Evolutionary conservation across 1,139 yeast species (phyloP).

Genomic region (Taphrina flavorubra): DNA sequence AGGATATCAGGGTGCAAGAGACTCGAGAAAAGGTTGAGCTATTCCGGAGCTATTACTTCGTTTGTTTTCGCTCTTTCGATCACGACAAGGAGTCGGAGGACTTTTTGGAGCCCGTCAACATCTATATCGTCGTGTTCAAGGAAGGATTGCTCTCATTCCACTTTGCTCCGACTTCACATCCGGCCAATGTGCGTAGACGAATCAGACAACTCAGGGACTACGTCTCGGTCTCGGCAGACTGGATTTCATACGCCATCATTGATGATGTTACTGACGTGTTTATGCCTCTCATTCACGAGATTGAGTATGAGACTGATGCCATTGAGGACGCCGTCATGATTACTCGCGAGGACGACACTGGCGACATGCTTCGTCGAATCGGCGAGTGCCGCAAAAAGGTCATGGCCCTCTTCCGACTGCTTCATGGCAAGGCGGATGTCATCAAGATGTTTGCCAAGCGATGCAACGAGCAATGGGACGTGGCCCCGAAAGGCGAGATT

Average conservation of each 20-base stretch:
- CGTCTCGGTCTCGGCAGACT: constrained; percentile 84
- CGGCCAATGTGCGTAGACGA: constrained; percentile 87
- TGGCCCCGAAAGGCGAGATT: constrained; percentile 54
- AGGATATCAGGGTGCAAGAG: constrained; percentile 83
- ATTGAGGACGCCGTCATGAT: constrained; percentile 83
- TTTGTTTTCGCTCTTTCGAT: constrained; percentile 82
- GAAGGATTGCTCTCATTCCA: constrained; percentile 86
- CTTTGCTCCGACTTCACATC: constrained; percentile 78
- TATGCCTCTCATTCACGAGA: constrained; percentile 84
- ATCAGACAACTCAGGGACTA: constrained; percentile 88
- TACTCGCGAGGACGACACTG: constrained; percentile 66
- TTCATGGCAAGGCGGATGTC: constrained; percentile 95
- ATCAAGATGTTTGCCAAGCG: constrained; percentile 96
- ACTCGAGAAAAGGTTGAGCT: constrained; percentile 84
- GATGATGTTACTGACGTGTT: constrained; percentile 94
- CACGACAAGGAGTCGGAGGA: constrained; percentile 78
- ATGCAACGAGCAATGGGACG: constrained; percentile 71
- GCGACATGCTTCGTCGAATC: constrained; percentile 66
- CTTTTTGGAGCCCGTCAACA: constrained; percentile 83
- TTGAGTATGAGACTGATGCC: constrained; percentile 89
- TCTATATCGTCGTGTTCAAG: constrained; percentile 84
- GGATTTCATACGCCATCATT: constrained; percentile 91
- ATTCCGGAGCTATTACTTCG: constrained; percentile 75
- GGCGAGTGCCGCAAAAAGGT: constrained; percentile 90
- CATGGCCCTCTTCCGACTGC: constrained; percentile 86